Percentiles rank a stretch among this genome's conserved stretches.
Conservation (phyloP, 2,329 filamentous ascomycete genomes). For the Phaeosphaeriaceae sp. region DNA sequence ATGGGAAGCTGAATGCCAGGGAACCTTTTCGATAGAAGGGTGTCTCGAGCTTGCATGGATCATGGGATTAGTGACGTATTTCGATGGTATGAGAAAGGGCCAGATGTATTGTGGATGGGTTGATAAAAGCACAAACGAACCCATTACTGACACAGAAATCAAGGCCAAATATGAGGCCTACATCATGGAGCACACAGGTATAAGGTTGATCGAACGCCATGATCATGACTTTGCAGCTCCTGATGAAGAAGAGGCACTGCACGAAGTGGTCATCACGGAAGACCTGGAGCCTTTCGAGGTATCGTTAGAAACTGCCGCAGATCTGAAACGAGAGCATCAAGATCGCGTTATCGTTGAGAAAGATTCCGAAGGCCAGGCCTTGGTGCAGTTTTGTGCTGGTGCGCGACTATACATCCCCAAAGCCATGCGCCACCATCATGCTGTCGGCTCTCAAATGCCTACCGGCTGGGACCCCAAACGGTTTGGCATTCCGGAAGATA, state of each 20-base stretch:
- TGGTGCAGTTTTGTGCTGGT: slow-evolving; percentile 79
- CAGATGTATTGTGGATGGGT: slow-evolving; percentile 97
- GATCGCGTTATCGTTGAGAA: slow-evolving; percentile 84
- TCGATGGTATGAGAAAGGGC: slow-evolving; percentile 84
- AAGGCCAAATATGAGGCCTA: slow-evolving; percentile 97
- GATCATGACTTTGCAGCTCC: slow-evolving; percentile 74
- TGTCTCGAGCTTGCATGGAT: slow-evolving; percentile 99
- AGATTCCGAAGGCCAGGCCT: slow-evolving; percentile 93
- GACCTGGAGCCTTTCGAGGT: slow-evolving; percentile 97
- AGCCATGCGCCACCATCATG: slow-evolving; percentile 92
- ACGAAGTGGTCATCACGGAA: slow-evolving; percentile 96
- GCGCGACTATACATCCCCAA: slow-evolving; percentile 95
- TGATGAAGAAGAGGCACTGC: slow-evolving; percentile 91
- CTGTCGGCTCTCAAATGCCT: slow-evolving; percentile 95
- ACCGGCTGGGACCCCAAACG: slow-evolving; percentile 96
- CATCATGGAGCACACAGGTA: slow-evolving; percentile 95
- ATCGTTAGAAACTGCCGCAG: slow-evolving; percentile 94
- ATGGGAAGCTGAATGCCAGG: slow-evolving; percentile 99
- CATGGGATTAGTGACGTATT: slow-evolving; percentile 99
- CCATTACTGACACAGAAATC: slow-evolving; percentile 96
- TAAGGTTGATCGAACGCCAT: slow-evolving; percentile 73
- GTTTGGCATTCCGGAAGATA: slow-evolving; percentile 96
- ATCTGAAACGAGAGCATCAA: slow-evolving; percentile 95
- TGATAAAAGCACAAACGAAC: slow-evolving; percentile 89
- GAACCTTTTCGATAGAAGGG: slow-evolving; percentile 95